These are phyloP conservation scores for Dothidotthia symphoricarpi DNA, from an alignment of 2,329 filamentous ascomycete genomes.

Conservation along the genomic window DNA sequence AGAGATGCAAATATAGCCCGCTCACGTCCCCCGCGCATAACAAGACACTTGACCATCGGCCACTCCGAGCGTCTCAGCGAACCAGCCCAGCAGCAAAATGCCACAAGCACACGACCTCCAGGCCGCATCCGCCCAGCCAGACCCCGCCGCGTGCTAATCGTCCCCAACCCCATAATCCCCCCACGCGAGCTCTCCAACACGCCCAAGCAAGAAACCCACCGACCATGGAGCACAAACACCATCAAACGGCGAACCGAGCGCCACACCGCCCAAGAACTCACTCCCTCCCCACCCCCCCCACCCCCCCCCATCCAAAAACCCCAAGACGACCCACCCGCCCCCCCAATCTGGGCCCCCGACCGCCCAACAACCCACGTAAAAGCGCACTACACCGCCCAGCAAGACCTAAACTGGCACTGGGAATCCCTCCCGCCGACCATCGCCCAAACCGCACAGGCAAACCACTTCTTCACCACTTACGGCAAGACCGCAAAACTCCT, in stretches of 20 bases:
- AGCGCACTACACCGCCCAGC: conserved; percentile 5
- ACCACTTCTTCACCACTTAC: conserved; percentile 45
- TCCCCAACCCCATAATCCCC: background rate
- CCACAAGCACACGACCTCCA: background rate
- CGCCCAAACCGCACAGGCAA: conserved; percentile 43
- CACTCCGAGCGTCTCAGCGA: no score
- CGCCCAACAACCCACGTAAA: conserved; percentile 4
- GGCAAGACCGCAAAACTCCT: conserved; percentile 51
- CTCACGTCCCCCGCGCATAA: conserved; percentile 1
- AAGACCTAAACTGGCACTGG: conserved; percentile 37
- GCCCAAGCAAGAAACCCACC: no score
- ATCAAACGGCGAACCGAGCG: no score
- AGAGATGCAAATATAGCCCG: background rate
- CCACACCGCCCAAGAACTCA: no score
- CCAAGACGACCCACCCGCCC: background rate
- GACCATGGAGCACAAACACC: background rate
- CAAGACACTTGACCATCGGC: conserved; percentile 6
- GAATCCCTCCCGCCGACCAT: conserved; percentile 29
- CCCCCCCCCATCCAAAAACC: conserved; percentile 2
- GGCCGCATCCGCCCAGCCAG: background rate
- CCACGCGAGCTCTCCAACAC: no score
- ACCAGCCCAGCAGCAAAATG: background rate
- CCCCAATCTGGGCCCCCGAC: conserved; percentile 6
- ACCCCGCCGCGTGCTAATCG: background rate
- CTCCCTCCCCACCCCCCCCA: conserved; percentile 19